Percentiles rank a stretch among this genome's conserved stretches.
phyloP scores from a whole-genome alignment of 2,329 filamentous ascomycete species.

The Colletotrichum sansevieriae region DNA sequence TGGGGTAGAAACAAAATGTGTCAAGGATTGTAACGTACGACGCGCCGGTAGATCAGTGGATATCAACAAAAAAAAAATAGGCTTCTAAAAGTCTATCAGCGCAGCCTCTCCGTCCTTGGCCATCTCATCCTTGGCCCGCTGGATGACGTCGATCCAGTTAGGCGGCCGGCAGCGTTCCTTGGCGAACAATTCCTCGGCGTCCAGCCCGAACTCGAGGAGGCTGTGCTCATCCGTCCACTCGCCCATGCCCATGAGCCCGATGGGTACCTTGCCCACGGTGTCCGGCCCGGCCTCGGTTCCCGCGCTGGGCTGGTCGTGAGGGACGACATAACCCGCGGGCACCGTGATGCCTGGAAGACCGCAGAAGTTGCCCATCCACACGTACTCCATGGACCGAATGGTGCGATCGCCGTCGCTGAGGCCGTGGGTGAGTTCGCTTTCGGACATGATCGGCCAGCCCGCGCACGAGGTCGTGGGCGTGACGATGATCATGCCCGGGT shows the following conservation, averaged over 20 bases:
- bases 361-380: constrained; percentile 66
- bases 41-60: background rate
- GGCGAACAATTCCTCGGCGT: constrained; percentile 57
- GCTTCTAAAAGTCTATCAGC: constrained; percentile 38
- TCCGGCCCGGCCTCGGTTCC: constrained; percentile 50
- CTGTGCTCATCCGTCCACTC: constrained; percentile 67
- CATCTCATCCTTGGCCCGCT: constrained; percentile 47
- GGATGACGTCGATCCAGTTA: constrained; percentile 62
- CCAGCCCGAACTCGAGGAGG: constrained; percentile 62
- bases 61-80: background rate
- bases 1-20: too few relatives aligned
- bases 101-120: constrained; percentile 35
- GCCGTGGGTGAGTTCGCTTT: constrained; percentile 55
- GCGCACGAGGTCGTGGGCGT: constrained; percentile 73
- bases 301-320: constrained; percentile 49
- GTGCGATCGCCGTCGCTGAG: constrained; percentile 62
- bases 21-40: too few relatives aligned
- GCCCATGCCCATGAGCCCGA: constrained; percentile 68
- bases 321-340: constrained; percentile 60
- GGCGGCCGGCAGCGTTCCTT: constrained; percentile 52
- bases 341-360: constrained; percentile 61
- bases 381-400: constrained; percentile 61
- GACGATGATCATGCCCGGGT: constrained; percentile 79
- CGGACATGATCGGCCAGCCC: constrained; percentile 57
- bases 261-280: constrained; percentile 58